Evolutionary conservation across 768 basidiomycete species (phyloP).

Genomic region (Boletus patriciae): DNA sequence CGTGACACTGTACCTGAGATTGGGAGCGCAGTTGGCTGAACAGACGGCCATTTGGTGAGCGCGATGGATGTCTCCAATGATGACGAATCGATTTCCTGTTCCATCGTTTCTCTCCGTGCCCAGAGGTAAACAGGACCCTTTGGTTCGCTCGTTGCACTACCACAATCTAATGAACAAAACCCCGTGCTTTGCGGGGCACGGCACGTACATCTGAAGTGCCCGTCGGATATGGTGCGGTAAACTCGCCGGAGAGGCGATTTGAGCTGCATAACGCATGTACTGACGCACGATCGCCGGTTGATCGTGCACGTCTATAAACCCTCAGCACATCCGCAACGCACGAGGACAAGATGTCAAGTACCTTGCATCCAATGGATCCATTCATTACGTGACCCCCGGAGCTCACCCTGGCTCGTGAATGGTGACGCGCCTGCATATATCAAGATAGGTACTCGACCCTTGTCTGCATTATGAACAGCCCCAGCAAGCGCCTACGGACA

Average conservation of each 20-base stretch:
- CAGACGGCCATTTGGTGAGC: slow-evolving; percentile 48
- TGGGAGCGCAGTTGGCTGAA: slow-evolving; percentile 52
- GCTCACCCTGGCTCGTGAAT: slow-evolving; percentile 53
- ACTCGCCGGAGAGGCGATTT: slow-evolving; percentile 56
- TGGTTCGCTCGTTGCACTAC: slow-evolving; percentile 66
- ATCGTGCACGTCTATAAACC: slow-evolving; percentile 59
- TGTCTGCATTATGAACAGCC: slow-evolving; percentile 71
- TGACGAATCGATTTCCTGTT: slow-evolving; percentile 53
- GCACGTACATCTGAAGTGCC: slow-evolving; percentile 60
- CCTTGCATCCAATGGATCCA: slow-evolving; percentile 77
- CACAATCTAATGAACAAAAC: neutral
- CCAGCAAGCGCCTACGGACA: slow-evolving; percentile 57
- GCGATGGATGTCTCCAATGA: slow-evolving; percentile 33
- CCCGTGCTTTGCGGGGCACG: neutral
- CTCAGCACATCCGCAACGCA: neutral
- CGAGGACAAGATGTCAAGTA: slow-evolving; percentile 14
- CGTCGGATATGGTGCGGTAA: slow-evolving; percentile 52
- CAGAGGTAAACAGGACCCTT: slow-evolving; percentile 75
- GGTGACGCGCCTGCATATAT: slow-evolving; percentile 75
- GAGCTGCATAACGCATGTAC: slow-evolving; percentile 68
- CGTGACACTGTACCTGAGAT: slow-evolving; percentile 30
- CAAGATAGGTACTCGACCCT: slow-evolving; percentile 57
- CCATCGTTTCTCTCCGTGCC: slow-evolving; percentile 70
- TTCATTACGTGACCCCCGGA: slow-evolving; percentile 65
- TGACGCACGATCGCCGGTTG: slow-evolving; percentile 70